Percentiles rank a stretch among this genome's conserved stretches.
Conservation (phyloP, 2,329 filamentous ascomycete species). For the Alternaria arborescens region DNA sequence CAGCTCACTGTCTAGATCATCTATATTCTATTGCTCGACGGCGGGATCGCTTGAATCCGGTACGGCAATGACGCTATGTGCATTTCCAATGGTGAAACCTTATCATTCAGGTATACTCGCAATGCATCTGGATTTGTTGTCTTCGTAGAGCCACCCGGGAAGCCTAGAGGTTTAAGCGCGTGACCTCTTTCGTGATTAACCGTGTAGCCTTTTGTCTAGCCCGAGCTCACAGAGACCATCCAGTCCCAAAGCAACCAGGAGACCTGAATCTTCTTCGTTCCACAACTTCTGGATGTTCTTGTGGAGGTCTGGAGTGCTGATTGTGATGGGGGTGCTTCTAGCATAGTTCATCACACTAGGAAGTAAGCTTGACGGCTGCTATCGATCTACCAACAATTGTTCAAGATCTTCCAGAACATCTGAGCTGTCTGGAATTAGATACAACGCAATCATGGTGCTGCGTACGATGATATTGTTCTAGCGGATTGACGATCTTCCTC, state of each 20-base stretch:
- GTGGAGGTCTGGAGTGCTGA: background rate
- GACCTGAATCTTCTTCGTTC: background rate
- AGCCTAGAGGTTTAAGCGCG: background rate
- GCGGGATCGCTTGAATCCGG: background rate
- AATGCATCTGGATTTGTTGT: background rate
- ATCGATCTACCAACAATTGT: background rate
- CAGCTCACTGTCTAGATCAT: background rate
- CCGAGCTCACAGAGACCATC: background rate
- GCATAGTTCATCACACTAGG: background rate
- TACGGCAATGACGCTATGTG: background rate
- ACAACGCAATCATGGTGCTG: rapidly evolving
- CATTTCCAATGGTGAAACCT: rapidly evolving
- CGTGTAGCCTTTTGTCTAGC: background rate
- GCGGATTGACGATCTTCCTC: too few relatives aligned
- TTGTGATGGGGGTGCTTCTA: background rate
- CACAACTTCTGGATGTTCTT: background rate
- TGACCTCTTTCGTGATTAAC: background rate
- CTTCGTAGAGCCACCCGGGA: background rate
- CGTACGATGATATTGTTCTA: background rate
- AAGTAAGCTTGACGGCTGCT: background rate
- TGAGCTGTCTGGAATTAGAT: too few relatives aligned
- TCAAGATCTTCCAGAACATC: rapidly evolving
- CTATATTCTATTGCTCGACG: background rate
- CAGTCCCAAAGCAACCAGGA: rapidly evolving
- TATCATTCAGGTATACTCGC: background rate